Evolutionary conservation across 306 rosid species (phyloP), one percentile per base, ranked within the genome.

Genomic region (Adenanthera pavonina): DNA sequence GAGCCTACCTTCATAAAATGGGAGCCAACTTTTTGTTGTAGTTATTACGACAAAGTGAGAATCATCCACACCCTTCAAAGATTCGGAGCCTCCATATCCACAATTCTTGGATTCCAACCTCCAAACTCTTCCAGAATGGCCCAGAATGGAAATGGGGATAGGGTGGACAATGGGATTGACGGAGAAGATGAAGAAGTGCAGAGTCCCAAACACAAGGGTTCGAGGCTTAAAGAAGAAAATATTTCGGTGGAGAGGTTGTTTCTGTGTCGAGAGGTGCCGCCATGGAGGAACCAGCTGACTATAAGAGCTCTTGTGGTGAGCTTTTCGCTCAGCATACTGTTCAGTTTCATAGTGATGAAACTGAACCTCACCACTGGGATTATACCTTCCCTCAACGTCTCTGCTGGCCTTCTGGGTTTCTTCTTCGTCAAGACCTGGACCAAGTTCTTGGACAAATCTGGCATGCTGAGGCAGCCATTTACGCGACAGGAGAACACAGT

Each of bases 361-460:
- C 74, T 80, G 43, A 80, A 49, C 11, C 84, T 80, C 78, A 80
- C 84, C 46, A 60, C 67, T 9, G 84, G 79, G 16, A 80, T 80
- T 49, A 49, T 72, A 4, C 84, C 84, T 49, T 80, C 84, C 8
- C 84, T 80, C 46, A 80, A 80, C 12, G 84, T 80, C 43, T 80
- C 84, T 62, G 84, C 84, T 8, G 84, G 84, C 1, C 78, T 80
- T 9, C 16, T 80, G 78, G 78, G 84, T 3, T 80, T 80, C 78
- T 72, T 80, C 78, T 80, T 80, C 6, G 78, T 62, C 40, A 61
- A 61, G 30, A 80, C 84, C 2, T 80, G 84, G 84, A 80, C 84
- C 46, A 80, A 72, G 47, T 72, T 80, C 41, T 43, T 80, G 61
- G 44, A 20, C 14, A 73, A 52, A 38, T 73, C 79, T 38, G 75